A percentile compares a stretch with the other conserved stretches of the same genome.
Evolutionary conservation across 768 basidiomycete species (phyloP).

Genomic region (Tricholoma terreum): DNA sequence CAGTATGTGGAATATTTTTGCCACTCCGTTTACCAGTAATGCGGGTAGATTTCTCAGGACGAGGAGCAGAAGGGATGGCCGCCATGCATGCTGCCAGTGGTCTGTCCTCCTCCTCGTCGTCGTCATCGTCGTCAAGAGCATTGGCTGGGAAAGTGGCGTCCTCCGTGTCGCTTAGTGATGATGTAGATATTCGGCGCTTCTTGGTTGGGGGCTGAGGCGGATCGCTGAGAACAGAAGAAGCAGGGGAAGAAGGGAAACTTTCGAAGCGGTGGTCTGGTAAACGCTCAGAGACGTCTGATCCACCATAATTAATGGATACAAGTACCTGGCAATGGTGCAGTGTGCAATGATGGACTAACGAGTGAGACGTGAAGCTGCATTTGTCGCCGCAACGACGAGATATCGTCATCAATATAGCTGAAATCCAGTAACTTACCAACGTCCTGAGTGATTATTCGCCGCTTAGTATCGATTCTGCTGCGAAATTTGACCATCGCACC

Average conservation of each 20-base stretch:
- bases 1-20: constrained; percentile 55
- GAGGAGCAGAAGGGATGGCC: constrained; percentile 21
- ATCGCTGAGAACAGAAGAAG: constrained; percentile 51
- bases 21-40: constrained; percentile 24
- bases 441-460: constrained; percentile 46
- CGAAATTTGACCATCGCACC: neutral
- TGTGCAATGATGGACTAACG: constrained; percentile 44
- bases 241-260: constrained; percentile 39
- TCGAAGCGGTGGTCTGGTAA: constrained; percentile 26
- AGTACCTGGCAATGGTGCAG: constrained; percentile 53
- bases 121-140: constrained; percentile 36
- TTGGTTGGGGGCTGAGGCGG: constrained; percentile 45
- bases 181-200: constrained; percentile 50
- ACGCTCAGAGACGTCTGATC: constrained; percentile 9
- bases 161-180: constrained; percentile 50
- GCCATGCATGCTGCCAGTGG: constrained; percentile 52
- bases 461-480: neutral
- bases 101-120: constrained; percentile 57
- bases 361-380: constrained; percentile 55
- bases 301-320: constrained; percentile 8
- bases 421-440: constrained; percentile 77
- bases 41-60: constrained; percentile 28
- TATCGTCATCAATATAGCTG: constrained; percentile 66
- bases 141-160: constrained; percentile 20
- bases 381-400: constrained; percentile 66